phyloP scores from a whole-genome alignment of 208 protist species.

The Trypanosoma vivax region DNA sequence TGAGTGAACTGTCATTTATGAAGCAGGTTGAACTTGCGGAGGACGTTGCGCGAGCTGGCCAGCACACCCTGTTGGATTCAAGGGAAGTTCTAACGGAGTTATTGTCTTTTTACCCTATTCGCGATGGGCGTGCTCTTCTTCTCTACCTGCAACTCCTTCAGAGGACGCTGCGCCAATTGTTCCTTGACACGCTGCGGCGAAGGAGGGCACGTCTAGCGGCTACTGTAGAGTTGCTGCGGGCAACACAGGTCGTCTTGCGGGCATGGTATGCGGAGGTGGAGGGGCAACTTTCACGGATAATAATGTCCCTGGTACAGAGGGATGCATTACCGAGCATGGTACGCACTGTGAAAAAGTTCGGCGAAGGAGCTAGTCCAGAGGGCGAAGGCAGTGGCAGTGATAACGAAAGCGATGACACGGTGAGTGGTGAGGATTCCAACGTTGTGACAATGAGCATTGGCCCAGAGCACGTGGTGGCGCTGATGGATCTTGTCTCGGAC shows the following conservation, averaged over 20 bases:
- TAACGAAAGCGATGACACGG: not conserved
- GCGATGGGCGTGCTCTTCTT: constrained; percentile 3
- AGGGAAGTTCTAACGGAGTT: constrained; percentile 23
- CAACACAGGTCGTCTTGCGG: constrained; percentile 18
- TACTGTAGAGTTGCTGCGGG: constrained; percentile 2
- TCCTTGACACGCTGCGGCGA: constrained; percentile 24
- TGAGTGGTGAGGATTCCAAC: not conserved
- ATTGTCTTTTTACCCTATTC: constrained; percentile 4
- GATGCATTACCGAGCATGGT: constrained; percentile 18
- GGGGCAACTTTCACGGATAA: constrained; percentile 1
- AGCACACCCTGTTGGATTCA: constrained; percentile 11
- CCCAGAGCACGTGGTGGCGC: not conserved
- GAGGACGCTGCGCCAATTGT: constrained; percentile 20
- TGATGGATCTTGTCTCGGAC: constrained; percentile 6
- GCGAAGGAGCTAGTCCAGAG: not conserved
- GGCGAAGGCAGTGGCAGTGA: not conserved
- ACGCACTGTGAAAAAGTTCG: constrained; percentile 3
- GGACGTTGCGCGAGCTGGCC: not conserved
- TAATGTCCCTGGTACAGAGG: not conserved
- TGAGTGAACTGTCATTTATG: not conserved
- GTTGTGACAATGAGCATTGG: not conserved
- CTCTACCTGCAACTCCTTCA: constrained; percentile 19
- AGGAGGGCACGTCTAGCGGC: not conserved
- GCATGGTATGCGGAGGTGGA: constrained; percentile 41
- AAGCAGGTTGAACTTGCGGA: not conserved